Evolutionary conservation across 106 monocot species (phyloP).

Genomic region (Acorus calamus): DNA sequence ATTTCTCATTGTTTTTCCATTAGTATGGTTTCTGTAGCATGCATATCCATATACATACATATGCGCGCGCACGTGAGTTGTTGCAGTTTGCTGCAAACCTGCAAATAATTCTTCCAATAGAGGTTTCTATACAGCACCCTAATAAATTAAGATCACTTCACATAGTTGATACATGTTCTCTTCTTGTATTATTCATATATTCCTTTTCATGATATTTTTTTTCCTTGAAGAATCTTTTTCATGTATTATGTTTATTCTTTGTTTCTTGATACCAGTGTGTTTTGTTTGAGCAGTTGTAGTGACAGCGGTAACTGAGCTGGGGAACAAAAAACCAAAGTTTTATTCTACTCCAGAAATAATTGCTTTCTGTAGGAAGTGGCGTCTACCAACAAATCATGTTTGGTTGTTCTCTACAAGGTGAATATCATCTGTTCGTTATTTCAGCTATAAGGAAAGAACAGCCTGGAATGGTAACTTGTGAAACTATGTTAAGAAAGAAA

Average conservation of each 20-base stretch:
- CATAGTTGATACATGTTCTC: background rate
- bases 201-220: conserved; percentile 5
- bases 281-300: conserved; percentile 61
- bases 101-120: no score
- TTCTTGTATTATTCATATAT: background rate
- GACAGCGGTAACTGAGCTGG: conserved; percentile 92
- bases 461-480: no score
- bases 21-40: no score
- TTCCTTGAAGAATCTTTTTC: background rate
- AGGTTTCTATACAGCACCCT: no score
- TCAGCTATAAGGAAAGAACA: no score
- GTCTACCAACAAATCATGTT: conserved; percentile 90
- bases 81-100: no score
- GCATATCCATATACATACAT: no score
- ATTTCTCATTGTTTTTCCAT: no score
- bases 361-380: conserved; percentile 94
- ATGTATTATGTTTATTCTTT: no score
- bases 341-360: conserved; percentile 87
- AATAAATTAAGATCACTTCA: no score
- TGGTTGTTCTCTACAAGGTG: conserved; percentile 98
- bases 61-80: no score
- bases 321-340: conserved; percentile 85
- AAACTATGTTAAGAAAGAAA: no score
- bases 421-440: background rate
- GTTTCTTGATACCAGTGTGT: background rate